Conservation (phyloP, 169 alveolate genomes). For the Plasmodium gonderi region DNA sequence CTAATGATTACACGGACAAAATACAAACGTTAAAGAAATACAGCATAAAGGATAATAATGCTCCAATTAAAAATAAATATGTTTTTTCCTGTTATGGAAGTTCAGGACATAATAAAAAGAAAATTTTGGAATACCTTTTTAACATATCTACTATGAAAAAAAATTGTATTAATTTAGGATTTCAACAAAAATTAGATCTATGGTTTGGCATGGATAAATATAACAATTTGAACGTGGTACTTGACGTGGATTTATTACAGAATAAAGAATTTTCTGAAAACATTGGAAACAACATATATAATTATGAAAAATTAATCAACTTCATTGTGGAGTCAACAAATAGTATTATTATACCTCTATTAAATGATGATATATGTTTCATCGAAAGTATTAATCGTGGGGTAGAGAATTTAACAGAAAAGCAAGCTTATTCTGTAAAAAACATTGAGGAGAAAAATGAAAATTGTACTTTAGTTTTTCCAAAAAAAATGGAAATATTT, state of each 20-base stretch:
- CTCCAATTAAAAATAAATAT: conserved; percentile 15
- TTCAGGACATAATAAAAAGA: conserved; percentile 22
- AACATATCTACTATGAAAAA: neutral
- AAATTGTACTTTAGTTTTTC: neutral
- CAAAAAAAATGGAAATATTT: conserved; percentile 34
- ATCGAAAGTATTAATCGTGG: neutral
- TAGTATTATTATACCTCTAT: conserved; percentile 35
- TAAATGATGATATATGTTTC: neutral
- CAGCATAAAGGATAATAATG: neutral
- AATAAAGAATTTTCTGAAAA: conserved; percentile 25
- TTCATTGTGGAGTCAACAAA: conserved; percentile 48
- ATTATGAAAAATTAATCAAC: conserved; percentile 17
- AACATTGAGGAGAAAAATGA: neutral
- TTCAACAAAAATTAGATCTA: conserved; percentile 40
- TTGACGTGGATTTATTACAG: conserved; percentile 45
- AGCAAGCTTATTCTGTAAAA: neutral
- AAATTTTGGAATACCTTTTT: conserved; percentile 25
- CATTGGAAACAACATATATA: neutral
- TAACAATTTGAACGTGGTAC: conserved; percentile 31
- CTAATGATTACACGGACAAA: conserved; percentile 34
- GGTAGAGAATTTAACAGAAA: neutral
- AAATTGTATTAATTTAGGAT: conserved; percentile 31
- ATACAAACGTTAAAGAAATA: conserved; percentile 6
- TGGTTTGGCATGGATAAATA: conserved; percentile 52
- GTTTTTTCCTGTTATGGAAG: conserved; percentile 51